Conservation (phyloP, 768 basidiomycete genomes). For the Collybia sordida region DNA sequence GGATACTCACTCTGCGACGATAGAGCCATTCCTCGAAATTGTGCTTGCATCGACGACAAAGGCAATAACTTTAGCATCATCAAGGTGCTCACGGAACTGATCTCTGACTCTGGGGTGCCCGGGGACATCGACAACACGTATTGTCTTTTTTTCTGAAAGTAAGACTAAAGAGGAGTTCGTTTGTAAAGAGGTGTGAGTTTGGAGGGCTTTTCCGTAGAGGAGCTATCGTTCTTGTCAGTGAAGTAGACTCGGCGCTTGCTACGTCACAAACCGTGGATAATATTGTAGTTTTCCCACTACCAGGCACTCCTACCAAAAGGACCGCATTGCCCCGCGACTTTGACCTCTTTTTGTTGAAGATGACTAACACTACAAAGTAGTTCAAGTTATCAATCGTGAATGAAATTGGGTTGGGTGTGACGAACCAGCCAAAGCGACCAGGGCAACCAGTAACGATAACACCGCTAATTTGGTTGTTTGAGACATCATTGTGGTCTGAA, state of each 20-base stretch:
- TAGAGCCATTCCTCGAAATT: constrained; percentile 70
- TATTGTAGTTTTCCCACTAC: constrained; percentile 82
- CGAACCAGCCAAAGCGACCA: constrained; percentile 9
- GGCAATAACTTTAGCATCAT: constrained; percentile 60
- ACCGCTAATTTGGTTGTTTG: constrained; percentile 3
- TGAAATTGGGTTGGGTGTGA: not conserved
- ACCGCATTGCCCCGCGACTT: constrained; percentile 55
- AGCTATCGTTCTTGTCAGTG: constrained; percentile 42
- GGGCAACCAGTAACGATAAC: constrained; percentile 11
- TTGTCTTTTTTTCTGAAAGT: constrained; percentile 41
- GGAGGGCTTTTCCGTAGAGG: constrained; percentile 58
- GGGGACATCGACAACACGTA: constrained; percentile 72
- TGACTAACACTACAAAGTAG: constrained; percentile 36
- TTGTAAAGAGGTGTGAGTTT: constrained; percentile 79
- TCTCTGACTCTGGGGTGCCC: constrained; percentile 82
- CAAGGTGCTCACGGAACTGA: constrained; percentile 68
- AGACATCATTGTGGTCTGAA: not conserved
- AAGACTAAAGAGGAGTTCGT: constrained; percentile 54
- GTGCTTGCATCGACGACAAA: constrained; percentile 84
- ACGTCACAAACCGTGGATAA: constrained; percentile 57
- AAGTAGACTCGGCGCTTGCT: not conserved
- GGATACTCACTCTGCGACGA: constrained; percentile 74
- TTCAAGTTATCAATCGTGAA: not conserved
- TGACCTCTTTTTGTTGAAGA: constrained; percentile 44
- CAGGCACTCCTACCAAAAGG: constrained; percentile 73